Conservation (phyloP, 805 yeast species). For the Candida yuanshanica region DNA sequence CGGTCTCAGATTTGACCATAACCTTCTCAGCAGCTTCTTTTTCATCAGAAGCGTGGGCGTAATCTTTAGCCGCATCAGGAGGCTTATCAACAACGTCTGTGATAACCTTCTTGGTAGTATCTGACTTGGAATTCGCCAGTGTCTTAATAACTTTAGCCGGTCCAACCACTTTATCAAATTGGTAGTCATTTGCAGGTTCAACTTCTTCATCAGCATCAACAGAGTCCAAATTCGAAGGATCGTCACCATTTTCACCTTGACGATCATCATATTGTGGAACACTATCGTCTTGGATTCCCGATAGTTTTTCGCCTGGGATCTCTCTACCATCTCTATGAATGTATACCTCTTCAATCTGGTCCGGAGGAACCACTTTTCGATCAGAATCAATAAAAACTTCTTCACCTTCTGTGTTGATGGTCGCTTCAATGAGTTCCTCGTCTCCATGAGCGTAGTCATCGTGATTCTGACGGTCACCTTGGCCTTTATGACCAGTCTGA, state of each 20-base stretch:
- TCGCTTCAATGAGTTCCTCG: not conserved
- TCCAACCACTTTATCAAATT: not conserved
- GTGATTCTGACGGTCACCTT: not conserved
- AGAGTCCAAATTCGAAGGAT: not conserved
- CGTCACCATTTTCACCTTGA: not conserved
- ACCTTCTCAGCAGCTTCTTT: too few relatives aligned
- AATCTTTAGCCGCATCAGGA: too few relatives aligned
- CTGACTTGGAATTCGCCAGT: too few relatives aligned
- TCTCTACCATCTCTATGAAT: not conserved
- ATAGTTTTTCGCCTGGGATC: not conserved
- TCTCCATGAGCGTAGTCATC: not conserved
- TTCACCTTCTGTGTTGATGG: not conserved
- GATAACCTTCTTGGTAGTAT: too few relatives aligned
- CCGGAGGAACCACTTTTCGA: not conserved
- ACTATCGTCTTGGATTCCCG: not conserved
- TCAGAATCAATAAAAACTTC: not conserved
- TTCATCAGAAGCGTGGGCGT: too few relatives aligned
- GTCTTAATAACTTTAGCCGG: too few relatives aligned
- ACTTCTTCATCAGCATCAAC: not conserved
- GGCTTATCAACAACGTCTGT: too few relatives aligned
- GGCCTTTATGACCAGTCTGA: too few relatives aligned
- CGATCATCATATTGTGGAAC: not conserved
- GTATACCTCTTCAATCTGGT: not conserved
- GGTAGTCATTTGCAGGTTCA: not conserved
- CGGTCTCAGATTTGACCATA: too few relatives aligned